phyloP scores from a whole-genome alignment of 306 rosid genomes.

The Glycine latifolia region DNA sequence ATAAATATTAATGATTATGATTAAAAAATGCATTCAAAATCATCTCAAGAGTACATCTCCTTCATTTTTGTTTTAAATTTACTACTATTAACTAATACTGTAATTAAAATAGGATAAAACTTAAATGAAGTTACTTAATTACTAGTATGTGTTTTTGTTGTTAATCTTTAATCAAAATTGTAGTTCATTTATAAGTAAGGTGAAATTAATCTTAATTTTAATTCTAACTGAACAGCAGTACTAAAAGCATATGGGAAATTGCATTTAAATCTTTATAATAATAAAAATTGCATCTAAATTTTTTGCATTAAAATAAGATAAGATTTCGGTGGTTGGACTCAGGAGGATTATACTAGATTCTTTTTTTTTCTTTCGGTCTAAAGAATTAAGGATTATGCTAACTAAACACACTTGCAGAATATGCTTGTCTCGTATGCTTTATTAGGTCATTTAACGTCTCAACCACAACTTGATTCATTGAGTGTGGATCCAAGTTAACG shows the following conservation, averaged over 20 bases:
- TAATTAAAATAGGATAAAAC: neutral
- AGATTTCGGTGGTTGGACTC: too few species aligned
- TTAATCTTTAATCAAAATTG: neutral
- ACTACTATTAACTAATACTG: too few species aligned
- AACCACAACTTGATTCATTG: constrained; percentile 1
- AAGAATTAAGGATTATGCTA: neutral
- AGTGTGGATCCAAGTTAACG: constrained; percentile 4
- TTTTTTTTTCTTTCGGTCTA: neutral
- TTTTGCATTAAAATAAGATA: too few species aligned
- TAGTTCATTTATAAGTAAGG: neutral
- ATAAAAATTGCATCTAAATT: neutral
- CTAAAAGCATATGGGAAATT: neutral
- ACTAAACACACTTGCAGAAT: neutral
- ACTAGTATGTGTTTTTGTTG: neutral
- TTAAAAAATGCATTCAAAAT: neutral
- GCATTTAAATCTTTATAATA: too few species aligned
- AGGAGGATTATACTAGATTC: neutral
- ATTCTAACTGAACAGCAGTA: neutral
- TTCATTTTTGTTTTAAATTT: too few species aligned
- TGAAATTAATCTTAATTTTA: neutral
- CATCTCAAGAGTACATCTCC: neutral
- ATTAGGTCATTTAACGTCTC: neutral
- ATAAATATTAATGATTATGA: neutral
- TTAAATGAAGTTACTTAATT: neutral
- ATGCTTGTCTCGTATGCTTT: neutral